These are phyloP conservation scores for Pluteus cervinus DNA, from an alignment of 768 basidiomycete genomes.

Conservation along the genomic window DNA sequence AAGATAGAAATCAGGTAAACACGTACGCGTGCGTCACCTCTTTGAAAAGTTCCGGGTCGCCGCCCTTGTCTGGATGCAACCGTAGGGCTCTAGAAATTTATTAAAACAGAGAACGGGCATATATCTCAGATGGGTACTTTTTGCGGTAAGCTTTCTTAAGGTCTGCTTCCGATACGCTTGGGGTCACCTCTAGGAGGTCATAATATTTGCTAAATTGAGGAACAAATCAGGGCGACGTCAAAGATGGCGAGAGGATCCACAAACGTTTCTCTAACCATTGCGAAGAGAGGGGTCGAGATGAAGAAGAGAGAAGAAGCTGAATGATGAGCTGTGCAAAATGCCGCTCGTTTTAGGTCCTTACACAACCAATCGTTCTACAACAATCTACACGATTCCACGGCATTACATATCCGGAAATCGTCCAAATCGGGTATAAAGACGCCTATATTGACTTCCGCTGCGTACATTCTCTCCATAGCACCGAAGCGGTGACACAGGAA, in stretches of 20 bases:
- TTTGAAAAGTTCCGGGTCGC: constrained; percentile 95
- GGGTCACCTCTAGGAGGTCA: constrained; percentile 83
- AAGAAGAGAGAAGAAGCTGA: constrained; percentile 12
- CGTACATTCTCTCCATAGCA: neutral
- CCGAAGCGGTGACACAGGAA: no score
- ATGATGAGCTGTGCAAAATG: constrained; percentile 13
- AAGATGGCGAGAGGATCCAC: constrained; percentile 14
- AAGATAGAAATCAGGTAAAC: constrained; percentile 3
- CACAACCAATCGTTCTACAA: constrained; percentile 37
- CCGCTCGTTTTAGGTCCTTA: constrained; percentile 22
- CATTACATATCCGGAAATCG: constrained; percentile 31
- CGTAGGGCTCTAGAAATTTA: constrained; percentile 58
- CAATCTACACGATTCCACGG: constrained; percentile 35
- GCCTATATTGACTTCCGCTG: no score
- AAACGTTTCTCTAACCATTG: constrained; percentile 71
- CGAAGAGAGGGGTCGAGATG: constrained; percentile 14
- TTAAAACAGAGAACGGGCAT: constrained; percentile 2
- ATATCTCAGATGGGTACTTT: constrained; percentile 43
- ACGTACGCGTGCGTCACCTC: constrained; percentile 93
- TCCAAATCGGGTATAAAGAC: neutral
- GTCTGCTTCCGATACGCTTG: constrained; percentile 74
- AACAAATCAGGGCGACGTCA: constrained; percentile 7
- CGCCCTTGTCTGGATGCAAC: constrained; percentile 90
- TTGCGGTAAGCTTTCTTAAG: constrained; percentile 96
- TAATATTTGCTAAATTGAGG: constrained; percentile 67